These are phyloP conservation scores for Cordyceps pruinosa DNA, from an alignment of 2,329 filamentous ascomycete genomes.

Conservation along the genomic window DNA sequence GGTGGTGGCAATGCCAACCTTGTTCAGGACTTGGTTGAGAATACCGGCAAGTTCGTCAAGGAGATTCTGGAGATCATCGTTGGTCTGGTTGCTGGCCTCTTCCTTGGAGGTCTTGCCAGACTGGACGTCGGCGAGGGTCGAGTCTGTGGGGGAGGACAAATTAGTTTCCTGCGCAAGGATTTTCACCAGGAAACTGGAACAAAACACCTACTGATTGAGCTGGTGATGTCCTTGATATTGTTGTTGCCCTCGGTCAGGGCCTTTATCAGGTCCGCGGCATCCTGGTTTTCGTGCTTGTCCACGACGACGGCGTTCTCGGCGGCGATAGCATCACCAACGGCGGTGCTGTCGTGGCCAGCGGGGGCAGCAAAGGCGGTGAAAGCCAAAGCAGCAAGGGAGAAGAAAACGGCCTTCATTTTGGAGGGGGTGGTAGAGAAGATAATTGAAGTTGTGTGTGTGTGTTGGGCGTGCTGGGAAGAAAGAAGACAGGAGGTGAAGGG, in stretches of 20 bases:
- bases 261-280: slow-evolving; percentile 2
- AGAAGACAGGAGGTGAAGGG: not conserved
- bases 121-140: slow-evolving; percentile 19
- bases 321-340: not conserved
- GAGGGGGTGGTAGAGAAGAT: not conserved
- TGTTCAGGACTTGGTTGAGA: slow-evolving; percentile 19
- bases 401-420: slow-evolving; percentile 22
- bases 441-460: not conserved
- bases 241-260: slow-evolving; percentile 2
- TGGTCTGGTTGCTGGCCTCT: slow-evolving; percentile 14
- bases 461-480: not conserved
- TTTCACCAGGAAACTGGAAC: not conserved
- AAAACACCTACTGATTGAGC: slow-evolving; percentile 2
- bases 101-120: slow-evolving; percentile 18
- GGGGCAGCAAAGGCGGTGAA: slow-evolving; percentile 19
- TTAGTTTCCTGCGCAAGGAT: not conserved
- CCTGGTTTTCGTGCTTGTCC: not conserved
- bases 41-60: slow-evolving; percentile 19
- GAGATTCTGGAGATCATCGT: slow-evolving; percentile 16
- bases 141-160: not conserved
- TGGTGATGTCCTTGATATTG: slow-evolving; percentile 9
- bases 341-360: not conserved
- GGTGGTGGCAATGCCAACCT: slow-evolving; percentile 17
- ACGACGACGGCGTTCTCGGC: not conserved
- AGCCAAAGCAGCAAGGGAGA: slow-evolving; percentile 20